phyloP scores from a whole-genome alignment of 441 rosid species.

The Metrosideros polymorpha region DNA sequence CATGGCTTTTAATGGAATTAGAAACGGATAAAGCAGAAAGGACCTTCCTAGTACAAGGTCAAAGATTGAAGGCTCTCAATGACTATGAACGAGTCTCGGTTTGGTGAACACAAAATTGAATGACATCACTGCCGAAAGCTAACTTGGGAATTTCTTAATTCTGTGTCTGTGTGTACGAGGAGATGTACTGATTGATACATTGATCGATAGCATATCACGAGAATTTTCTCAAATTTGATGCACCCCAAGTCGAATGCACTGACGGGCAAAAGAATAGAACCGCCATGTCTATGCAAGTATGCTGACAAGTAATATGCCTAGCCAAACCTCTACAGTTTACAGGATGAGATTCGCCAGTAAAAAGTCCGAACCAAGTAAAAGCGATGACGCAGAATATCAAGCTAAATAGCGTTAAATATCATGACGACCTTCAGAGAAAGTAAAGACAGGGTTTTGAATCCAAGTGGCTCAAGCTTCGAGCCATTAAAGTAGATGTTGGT shows the following conservation, averaged over 20 bases:
- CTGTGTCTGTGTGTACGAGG: rapidly evolving
- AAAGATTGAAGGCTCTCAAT: neutral
- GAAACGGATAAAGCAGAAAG: neutral
- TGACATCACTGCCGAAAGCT: neutral
- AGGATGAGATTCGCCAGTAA: neutral
- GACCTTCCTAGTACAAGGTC: neutral
- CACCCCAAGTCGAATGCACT: neutral
- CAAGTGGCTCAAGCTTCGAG: neutral
- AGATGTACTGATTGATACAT: neutral
- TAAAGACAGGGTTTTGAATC: neutral
- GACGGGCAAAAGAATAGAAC: neutral
- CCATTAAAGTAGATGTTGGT: neutral
- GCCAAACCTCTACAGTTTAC: neutral
- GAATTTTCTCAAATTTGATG: neutral
- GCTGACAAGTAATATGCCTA: neutral
- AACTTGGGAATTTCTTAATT: neutral
- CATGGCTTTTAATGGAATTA: too few species aligned
- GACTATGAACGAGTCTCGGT: neutral
- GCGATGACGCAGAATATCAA: rapidly evolving
- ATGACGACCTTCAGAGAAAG: neutral
- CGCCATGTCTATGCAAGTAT: neutral
- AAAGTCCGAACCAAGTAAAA: neutral
- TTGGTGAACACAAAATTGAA: neutral
- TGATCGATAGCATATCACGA: neutral
- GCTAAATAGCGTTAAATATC: neutral